These are phyloP conservation scores for Leonotis leonurus DNA, from an alignment of 257 asterid species.

Conservation along the genomic window DNA sequence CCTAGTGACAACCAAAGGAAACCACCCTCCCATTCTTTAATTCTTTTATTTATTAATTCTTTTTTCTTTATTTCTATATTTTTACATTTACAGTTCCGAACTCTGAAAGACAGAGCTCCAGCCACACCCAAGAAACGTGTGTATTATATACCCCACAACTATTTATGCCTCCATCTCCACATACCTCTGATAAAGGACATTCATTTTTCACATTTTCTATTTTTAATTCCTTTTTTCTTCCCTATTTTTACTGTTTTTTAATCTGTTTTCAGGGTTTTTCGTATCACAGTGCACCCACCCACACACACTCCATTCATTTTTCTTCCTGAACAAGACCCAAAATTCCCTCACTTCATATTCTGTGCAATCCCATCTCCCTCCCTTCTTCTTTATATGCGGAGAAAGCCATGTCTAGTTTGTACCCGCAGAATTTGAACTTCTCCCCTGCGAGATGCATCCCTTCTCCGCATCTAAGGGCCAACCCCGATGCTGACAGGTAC, in stretches of 20 bases:
- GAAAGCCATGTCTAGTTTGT: slow-evolving; percentile 59
- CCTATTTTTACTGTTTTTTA: slow-evolving; percentile 19
- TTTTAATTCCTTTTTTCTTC: neutral
- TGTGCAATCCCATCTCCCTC: neutral
- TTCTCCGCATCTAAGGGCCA: slow-evolving; percentile 54
- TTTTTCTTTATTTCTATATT: no score
- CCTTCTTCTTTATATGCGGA: slow-evolving; percentile 3
- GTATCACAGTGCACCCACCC: slow-evolving; percentile 10
- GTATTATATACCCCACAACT: slow-evolving; percentile 20
- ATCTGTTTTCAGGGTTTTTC: slow-evolving; percentile 31
- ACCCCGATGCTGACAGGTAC: slow-evolving; percentile 66
- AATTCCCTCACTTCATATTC: neutral
- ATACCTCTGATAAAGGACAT: neutral
- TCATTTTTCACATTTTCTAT: slow-evolving; percentile 3
- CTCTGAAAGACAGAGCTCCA: slow-evolving; percentile 17
- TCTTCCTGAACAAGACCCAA: neutral
- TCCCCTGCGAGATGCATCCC: slow-evolving; percentile 74
- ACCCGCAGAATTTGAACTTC: slow-evolving; percentile 56
- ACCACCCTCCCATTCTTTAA: no score
- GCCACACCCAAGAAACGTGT: slow-evolving; percentile 26
- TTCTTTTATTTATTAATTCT: no score
- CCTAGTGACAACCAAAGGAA: no score
- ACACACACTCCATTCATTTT: neutral
- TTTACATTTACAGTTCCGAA: slow-evolving; percentile 8
- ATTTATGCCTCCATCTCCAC: slow-evolving; percentile 21